Conservation (phyloP, 2,329 filamentous ascomycete species). For the Phialemonium atrogriseum region DNA sequence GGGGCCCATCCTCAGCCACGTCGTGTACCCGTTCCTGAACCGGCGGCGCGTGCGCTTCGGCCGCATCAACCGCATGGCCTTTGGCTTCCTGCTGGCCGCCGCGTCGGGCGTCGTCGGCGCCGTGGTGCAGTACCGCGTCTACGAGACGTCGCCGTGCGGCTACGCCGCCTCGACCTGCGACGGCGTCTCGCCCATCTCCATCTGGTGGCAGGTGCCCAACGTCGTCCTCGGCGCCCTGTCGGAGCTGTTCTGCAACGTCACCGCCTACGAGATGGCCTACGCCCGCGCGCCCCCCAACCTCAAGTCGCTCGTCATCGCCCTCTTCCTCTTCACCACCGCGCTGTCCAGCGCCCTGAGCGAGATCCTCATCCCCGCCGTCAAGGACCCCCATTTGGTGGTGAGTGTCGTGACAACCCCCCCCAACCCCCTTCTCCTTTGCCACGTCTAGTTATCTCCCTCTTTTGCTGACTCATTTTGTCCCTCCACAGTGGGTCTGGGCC, state of each 20-base stretch:
- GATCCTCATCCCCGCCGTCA: slow-evolving; percentile 30
- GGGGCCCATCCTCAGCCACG: slow-evolving; percentile 40
- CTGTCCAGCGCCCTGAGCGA: slow-evolving; percentile 43
- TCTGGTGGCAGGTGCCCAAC: slow-evolving; percentile 43
- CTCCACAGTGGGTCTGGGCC: slow-evolving; percentile 28
- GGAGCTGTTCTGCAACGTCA: slow-evolving; percentile 54
- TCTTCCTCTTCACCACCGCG: slow-evolving; percentile 50
- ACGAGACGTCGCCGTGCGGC: slow-evolving; percentile 45
- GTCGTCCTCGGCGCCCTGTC: slow-evolving; percentile 43
- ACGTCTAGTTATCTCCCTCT: background rate
- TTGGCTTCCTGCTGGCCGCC: slow-evolving; percentile 41
- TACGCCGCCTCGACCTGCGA: slow-evolving; percentile 33
- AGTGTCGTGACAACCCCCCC: slow-evolving; percentile 5
- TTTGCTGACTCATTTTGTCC: background rate
- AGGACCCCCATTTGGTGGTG: slow-evolving; percentile 31
- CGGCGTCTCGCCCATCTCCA: slow-evolving; percentile 32
- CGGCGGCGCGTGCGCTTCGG: slow-evolving; percentile 44
- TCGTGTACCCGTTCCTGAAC: slow-evolving; percentile 50
- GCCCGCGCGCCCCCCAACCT: slow-evolving; percentile 59
- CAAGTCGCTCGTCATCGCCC: slow-evolving; percentile 48
- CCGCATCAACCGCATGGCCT: slow-evolving; percentile 48
- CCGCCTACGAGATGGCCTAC: slow-evolving; percentile 59
- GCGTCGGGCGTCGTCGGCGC: slow-evolving; percentile 38
- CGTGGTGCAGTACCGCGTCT: slow-evolving; percentile 50
- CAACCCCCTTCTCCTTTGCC: background rate